A percentile compares a stretch with the other conserved stretches of the same genome.
These are phyloP conservation scores for Suillus paluster DNA, from an alignment of 768 basidiomycete genomes.

Conservation along the genomic window DNA sequence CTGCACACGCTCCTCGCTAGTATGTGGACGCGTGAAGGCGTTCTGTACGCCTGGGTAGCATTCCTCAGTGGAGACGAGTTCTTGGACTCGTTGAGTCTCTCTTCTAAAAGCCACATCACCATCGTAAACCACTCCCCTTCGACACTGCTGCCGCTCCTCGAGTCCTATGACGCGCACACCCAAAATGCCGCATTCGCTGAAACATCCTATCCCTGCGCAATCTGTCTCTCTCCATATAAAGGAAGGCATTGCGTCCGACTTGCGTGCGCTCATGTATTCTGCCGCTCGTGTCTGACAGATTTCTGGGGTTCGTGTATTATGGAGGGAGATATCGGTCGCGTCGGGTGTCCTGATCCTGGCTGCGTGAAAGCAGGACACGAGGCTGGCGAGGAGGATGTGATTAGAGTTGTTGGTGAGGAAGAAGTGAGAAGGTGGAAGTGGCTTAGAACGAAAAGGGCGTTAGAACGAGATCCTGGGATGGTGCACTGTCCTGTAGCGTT, in stretches of 20 bases:
- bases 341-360: slow-evolving; percentile 79
- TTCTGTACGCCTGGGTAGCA: slow-evolving; percentile 76
- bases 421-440: slow-evolving; percentile 77
- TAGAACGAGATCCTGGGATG: slow-evolving; percentile 81
- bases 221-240: slow-evolving; percentile 77
- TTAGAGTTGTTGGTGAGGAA: slow-evolving; percentile 66
- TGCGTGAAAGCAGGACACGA: slow-evolving; percentile 71
- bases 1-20: slow-evolving; percentile 48
- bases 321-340: slow-evolving; percentile 77
- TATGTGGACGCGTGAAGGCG: slow-evolving; percentile 64
- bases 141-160: slow-evolving; percentile 52
- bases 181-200: slow-evolving; percentile 60
- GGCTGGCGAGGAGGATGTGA: slow-evolving; percentile 73
- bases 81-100: slow-evolving; percentile 45
- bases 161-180: slow-evolving; percentile 50
- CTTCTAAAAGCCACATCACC: slow-evolving; percentile 37
- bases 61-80: slow-evolving; percentile 72
- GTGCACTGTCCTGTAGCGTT: slow-evolving; percentile 79
- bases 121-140: slow-evolving; percentile 62
- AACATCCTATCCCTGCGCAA: slow-evolving; percentile 70
- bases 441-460: slow-evolving; percentile 69
- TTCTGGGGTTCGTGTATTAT: slow-evolving; percentile 84
- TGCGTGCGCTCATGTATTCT: slow-evolving; percentile 80
- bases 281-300: slow-evolving; percentile 74
- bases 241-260: slow-evolving; percentile 77